These are phyloP conservation scores for Oryza glumipatula DNA, from an alignment of 176 grass and related monocot genomes.

Conservation along the genomic window DNA sequence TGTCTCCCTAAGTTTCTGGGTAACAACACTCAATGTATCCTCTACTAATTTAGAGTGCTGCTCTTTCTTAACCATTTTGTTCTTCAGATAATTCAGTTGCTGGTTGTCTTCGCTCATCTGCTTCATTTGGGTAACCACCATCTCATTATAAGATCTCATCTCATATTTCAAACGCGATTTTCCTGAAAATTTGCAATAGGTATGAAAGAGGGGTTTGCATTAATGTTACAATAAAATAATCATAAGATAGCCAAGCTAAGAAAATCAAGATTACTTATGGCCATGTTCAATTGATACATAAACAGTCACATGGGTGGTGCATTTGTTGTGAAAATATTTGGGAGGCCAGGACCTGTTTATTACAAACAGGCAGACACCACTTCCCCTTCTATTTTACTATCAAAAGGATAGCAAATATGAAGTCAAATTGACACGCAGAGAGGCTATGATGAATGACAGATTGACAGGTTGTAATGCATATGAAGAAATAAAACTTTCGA, in stretches of 20 bases:
- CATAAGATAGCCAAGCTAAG: background rate
- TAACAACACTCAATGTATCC: conserved; percentile 50
- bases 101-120: conserved; percentile 95
- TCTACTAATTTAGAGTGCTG: conserved; percentile 66
- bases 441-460: background rate
- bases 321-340: too few relatives aligned
- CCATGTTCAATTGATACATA: background rate
- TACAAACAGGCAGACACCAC: too few relatives aligned
- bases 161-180: conserved; percentile 77
- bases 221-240: conserved; percentile 15
- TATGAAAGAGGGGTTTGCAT: conserved; percentile 9
- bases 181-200: conserved; percentile 49
- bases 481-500: background rate
- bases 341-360: too few relatives aligned
- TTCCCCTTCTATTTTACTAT: background rate
- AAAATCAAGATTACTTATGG: background rate
- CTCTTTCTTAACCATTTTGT: conserved; percentile 62
- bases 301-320: background rate
- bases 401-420: too few relatives aligned
- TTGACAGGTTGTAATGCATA: background rate
- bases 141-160: conserved; percentile 84
- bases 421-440: too few relatives aligned
- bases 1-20: conserved; percentile 60
- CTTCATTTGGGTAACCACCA: conserved; percentile 81
- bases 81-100: conserved; percentile 63